Conservation (phyloP, 805 yeast species). For the Lipomyces kockii region DNA sequence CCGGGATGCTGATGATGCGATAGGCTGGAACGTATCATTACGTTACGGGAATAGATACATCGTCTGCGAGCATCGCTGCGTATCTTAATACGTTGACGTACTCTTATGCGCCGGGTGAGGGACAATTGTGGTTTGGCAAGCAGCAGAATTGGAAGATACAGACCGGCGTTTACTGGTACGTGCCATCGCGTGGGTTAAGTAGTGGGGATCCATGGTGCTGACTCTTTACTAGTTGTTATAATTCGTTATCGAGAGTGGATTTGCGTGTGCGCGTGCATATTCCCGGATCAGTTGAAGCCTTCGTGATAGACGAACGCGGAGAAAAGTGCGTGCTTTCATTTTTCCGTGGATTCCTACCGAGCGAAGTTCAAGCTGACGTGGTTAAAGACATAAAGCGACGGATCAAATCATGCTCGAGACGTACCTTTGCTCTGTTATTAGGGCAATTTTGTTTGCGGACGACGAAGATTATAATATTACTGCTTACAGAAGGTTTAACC, state of each 20-base stretch:
- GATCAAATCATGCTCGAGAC: constrained; percentile 53
- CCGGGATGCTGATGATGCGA: neutral
- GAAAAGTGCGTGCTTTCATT: constrained; percentile 43
- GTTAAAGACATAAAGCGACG: constrained; percentile 39
- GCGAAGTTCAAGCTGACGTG: neutral
- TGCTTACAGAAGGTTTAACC: constrained; percentile 82
- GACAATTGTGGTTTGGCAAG: constrained; percentile 76
- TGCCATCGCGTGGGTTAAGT: neutral
- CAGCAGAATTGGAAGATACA: constrained; percentile 50
- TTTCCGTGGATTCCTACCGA: neutral
- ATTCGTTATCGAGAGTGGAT: constrained; percentile 74
- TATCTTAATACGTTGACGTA: constrained; percentile 56
- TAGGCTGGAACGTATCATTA: constrained; percentile 57
- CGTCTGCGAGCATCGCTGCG: constrained; percentile 60
- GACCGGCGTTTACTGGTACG: constrained; percentile 50
- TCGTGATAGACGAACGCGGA: constrained; percentile 46
- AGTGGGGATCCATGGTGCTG: neutral
- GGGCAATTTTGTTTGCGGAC: constrained; percentile 78
- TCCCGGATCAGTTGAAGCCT: constrained; percentile 54
- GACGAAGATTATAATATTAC: constrained; percentile 77
- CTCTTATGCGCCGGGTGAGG: constrained; percentile 51
- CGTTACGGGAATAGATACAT: constrained; percentile 58
- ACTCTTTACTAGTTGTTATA: constrained; percentile 53
- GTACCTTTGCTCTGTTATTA: constrained; percentile 69
- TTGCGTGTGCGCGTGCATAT: constrained; percentile 66